Evolutionary conservation across 106 monocot species (phyloP), one percentile per base, ranked within the genome.

Genomic region (Hemerocallis citrina): DNA sequence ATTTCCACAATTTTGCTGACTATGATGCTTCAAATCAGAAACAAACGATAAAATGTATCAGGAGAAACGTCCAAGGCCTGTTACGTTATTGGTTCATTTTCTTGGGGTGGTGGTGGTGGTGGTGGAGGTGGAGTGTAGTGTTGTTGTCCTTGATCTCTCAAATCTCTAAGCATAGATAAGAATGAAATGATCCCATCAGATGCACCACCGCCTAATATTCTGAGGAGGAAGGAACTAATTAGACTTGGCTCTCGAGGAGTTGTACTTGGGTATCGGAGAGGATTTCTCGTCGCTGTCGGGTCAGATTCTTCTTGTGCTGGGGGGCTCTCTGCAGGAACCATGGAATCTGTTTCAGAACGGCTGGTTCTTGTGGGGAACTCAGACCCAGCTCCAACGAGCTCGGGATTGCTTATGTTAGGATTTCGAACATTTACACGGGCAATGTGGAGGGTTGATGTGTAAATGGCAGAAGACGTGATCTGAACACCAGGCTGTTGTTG

Each of bases 401-500:
- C 70, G 14, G 30, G 28, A 25, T 72, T 48, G 0, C 43, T 52
- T 1, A 57, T 34, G 17, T 51, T 66, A 8, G 77, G 34, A 46
- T 79, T 84, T 46, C 77, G 41, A 72, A 92, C 64, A 61, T 88
- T 88, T 34, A 98, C 72, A 68, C 98, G 76, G 7, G 98, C 87
- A 15, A 98, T 98, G 46, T 96, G 95, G 11, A 98, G 41, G 0
- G 92, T 98, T 6, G 96, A 96, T 0, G 95, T 81, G 56, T 90
- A 81, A 51, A 95, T 90, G 39, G 95, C 86, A 17, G 93, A 94
- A 1, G 94, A 83, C 13, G 86, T 87, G 44, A 96, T 87, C 28
- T 96, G 92, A 39, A 98, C 92, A 35, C 92, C 88, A 6, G 84
- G 34, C 41, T 84, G 85, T 52, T 84, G 88, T 47, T 92, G 89